phyloP scores from a whole-genome alignment of 2,329 filamentous ascomycete species.

The Daldinia eschscholtzii region DNA sequence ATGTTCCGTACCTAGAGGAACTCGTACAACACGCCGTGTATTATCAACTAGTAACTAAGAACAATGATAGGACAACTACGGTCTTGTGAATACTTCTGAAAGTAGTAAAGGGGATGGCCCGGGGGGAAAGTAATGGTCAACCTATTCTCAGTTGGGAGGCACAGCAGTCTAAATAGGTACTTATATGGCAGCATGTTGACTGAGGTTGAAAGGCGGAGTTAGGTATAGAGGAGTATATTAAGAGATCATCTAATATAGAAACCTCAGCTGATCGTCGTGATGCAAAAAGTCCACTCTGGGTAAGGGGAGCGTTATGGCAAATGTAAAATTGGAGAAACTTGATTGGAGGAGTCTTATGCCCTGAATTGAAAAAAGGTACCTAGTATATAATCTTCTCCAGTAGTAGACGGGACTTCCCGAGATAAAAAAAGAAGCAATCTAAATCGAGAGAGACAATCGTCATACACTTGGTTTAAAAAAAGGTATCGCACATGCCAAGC shows the following conservation, averaged over 20 bases:
- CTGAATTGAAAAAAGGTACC: no score
- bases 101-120: neutral
- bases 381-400: no score
- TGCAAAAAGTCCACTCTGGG: no score
- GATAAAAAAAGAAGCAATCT: neutral
- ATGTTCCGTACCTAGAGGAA: neutral
- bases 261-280: no score
- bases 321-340: no score
- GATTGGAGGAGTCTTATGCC: no score
- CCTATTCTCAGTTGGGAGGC: neutral
- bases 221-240: neutral
- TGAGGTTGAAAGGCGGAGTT: neutral
- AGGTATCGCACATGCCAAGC: neutral
- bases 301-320: no score
- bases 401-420: neutral
- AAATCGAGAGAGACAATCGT: neutral
- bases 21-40: neutral
- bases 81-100: neutral
- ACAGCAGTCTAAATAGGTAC: neutral
- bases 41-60: neutral
- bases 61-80: neutral
- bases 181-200: neutral
- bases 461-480: neutral
- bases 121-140: neutral
- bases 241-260: neutral